A percentile compares a stretch with the other conserved stretches of the same genome.
Conservation (phyloP, 495 filamentous ascomycete genomes). For the Chlorociboria aeruginascens region DNA sequence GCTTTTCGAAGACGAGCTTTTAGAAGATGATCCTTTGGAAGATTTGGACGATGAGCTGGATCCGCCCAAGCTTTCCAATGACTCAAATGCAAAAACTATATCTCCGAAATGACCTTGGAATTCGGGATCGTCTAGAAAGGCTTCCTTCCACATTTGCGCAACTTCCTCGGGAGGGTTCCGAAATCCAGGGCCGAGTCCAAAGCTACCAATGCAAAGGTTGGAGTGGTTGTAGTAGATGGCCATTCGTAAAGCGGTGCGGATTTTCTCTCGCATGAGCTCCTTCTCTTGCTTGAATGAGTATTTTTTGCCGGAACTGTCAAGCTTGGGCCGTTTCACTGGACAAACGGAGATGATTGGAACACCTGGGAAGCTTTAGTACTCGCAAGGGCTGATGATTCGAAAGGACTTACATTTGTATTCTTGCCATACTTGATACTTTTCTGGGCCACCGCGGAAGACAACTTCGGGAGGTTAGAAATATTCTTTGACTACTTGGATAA, state of each 20-base stretch:
- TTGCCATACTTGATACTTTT: slow-evolving; percentile 31
- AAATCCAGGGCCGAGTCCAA: slow-evolving; percentile 57
- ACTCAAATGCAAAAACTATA: slow-evolving; percentile 58
- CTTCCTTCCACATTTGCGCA: slow-evolving; percentile 54
- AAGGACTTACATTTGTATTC: slow-evolving; percentile 24
- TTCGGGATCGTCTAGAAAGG: slow-evolving; percentile 47
- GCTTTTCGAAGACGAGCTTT: not conserved
- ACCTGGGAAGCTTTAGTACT: slow-evolving; percentile 28
- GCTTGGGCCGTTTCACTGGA: slow-evolving; percentile 57
- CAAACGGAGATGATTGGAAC: slow-evolving; percentile 61
- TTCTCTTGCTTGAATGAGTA: slow-evolving; percentile 59
- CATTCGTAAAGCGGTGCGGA: slow-evolving; percentile 56
- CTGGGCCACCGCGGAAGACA: slow-evolving; percentile 39
- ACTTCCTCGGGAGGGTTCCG: slow-evolving; percentile 57
- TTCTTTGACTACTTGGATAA: not conserved
- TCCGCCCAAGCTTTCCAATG: slow-evolving; percentile 1
- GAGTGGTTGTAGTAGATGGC: slow-evolving; percentile 45
- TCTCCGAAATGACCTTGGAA: slow-evolving; percentile 55
- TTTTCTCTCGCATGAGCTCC: slow-evolving; percentile 58
- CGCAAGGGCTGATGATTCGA: slow-evolving; percentile 31
- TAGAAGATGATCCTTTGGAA: slow-evolving; percentile 6
- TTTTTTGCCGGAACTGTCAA: slow-evolving; percentile 48
- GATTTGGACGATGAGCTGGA: slow-evolving; percentile 4
- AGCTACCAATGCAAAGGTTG: slow-evolving; percentile 55
- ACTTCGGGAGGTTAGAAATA: slow-evolving; percentile 20